phyloP scores from a whole-genome alignment of 495 filamentous ascomycete species.

The Xylaria grammica region DNA sequence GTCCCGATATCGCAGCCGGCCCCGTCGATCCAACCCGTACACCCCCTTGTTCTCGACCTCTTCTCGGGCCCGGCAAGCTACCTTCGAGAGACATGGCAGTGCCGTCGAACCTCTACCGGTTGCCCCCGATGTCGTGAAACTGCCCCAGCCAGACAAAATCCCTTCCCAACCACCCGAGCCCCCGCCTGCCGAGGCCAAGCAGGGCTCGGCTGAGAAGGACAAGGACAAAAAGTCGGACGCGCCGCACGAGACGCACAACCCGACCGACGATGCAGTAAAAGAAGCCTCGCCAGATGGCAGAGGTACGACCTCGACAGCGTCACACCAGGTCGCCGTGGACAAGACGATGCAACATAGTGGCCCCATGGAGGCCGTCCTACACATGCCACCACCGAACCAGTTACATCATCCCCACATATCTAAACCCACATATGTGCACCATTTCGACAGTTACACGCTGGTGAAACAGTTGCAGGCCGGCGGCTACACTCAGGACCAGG shows the following conservation, averaged over 20 bases:
- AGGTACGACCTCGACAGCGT: conserved; percentile 23
- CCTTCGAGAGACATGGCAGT: conserved; percentile 63
- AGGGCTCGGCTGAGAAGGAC: conserved; percentile 30
- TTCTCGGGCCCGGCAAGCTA: conserved; percentile 36
- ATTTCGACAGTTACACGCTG: conserved; percentile 92
- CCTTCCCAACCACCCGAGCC: conserved; percentile 21
- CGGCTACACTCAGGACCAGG: conserved; percentile 72
- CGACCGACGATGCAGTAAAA: conserved; percentile 24
- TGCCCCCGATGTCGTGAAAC: conserved; percentile 28
- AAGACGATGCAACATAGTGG: conserved; percentile 43
- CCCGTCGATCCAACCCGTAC: conserved; percentile 38
- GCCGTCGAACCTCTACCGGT: conserved; percentile 62
- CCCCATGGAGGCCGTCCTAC: conserved; percentile 69
- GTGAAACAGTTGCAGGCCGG: conserved; percentile 74
- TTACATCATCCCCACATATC: conserved; percentile 62
- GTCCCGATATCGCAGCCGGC: conserved; percentile 44
- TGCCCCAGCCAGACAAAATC: conserved; percentile 30
- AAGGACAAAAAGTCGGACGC: conserved; percentile 29
- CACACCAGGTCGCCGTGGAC: conserved; percentile 25
- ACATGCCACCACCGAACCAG: conserved; percentile 53
- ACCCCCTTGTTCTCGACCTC: conserved; percentile 42
- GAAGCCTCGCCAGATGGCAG: conserved; percentile 31
- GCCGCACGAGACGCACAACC: conserved; percentile 16
- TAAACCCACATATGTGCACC: conserved; percentile 83
- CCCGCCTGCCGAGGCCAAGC: conserved; percentile 18